Conservation (phyloP, 805 yeast genomes). For the Huiozyma naganishii region DNA sequence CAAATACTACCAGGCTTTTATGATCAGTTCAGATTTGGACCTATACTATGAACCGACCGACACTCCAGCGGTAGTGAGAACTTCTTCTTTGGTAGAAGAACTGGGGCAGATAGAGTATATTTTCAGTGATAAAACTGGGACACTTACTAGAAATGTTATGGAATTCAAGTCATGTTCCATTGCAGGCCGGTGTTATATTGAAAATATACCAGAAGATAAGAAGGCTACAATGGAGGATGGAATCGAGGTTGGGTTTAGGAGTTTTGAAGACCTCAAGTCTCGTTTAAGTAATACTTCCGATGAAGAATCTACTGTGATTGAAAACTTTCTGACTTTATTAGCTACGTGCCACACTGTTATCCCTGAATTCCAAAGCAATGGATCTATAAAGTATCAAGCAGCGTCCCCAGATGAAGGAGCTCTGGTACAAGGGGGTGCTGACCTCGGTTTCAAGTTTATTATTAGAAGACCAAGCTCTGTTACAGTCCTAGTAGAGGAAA, state of each 20-base stretch:
- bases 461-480: conserved; percentile 81
- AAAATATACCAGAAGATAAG: conserved; percentile 84
- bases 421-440: conserved; percentile 90
- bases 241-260: conserved; percentile 66
- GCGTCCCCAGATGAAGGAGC: conserved; percentile 99
- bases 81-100: conserved; percentile 93
- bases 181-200: conserved; percentile 84
- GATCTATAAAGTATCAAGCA: conserved; percentile 83
- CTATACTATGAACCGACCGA: conserved; percentile 81
- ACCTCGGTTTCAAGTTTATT: conserved; percentile 71
- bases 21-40: conserved; percentile 91
- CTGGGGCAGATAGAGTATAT: conserved; percentile 94
- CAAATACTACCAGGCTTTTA: conserved; percentile 87
- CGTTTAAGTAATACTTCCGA: conserved; percentile 36
- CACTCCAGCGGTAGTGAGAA: conserved; percentile 90
- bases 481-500: conserved; percentile 43
- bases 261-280: conserved; percentile 49
- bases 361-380: conserved; percentile 65
- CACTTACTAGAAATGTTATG: conserved; percentile 92
- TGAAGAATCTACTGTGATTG: conserved; percentile 40
- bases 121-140: conserved; percentile 96
- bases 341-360: conserved; percentile 97
- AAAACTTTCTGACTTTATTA: conserved; percentile 70
- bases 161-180: conserved; percentile 89
- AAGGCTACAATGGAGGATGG: conserved; percentile 67